Evolutionary conservation across 495 filamentous ascomycete species (phyloP).

Genomic region (Durotheca rogersii): DNA sequence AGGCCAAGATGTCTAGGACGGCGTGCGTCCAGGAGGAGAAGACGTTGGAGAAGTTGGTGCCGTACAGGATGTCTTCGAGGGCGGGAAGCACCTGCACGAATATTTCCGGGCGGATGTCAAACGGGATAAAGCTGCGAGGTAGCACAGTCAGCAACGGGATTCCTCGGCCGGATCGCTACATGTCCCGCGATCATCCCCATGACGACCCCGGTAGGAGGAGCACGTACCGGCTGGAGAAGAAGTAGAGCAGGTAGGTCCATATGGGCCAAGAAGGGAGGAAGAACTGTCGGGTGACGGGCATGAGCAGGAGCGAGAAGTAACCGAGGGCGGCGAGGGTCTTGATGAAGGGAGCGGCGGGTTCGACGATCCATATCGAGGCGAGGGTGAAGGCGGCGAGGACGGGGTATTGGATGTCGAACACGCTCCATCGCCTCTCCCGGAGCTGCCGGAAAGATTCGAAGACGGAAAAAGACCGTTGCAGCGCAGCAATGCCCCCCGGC

Average conservation of each 20-base stretch:
- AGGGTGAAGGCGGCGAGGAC: conserved; percentile 69
- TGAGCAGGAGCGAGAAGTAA: conserved; percentile 67
- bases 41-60: conserved; percentile 92
- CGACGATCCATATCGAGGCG: conserved; percentile 74
- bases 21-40: conserved; percentile 82
- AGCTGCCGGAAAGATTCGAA: conserved; percentile 70
- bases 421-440: conserved; percentile 74
- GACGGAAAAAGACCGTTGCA: conserved; percentile 80
- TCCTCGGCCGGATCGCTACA: no score
- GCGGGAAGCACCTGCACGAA: conserved; percentile 93
- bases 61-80: conserved; percentile 96
- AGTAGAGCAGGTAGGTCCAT: conserved; percentile 80
- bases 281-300: conserved; percentile 90
- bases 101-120: conserved; percentile 82
- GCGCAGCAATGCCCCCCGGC: conserved; percentile 54
- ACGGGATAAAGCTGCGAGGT: conserved; percentile 70
- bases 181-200: no score
- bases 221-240: conserved; percentile 89
- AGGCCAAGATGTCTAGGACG: conserved; percentile 81
- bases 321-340: conserved; percentile 69
- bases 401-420: conserved; percentile 85
- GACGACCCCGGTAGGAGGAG: no score
- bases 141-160: conserved; percentile 4
- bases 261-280: conserved; percentile 85
- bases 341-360: conserved; percentile 69